Conservation (phyloP, 2,329 filamentous ascomycete genomes). For the Trichoderma brevicompactum region DNA sequence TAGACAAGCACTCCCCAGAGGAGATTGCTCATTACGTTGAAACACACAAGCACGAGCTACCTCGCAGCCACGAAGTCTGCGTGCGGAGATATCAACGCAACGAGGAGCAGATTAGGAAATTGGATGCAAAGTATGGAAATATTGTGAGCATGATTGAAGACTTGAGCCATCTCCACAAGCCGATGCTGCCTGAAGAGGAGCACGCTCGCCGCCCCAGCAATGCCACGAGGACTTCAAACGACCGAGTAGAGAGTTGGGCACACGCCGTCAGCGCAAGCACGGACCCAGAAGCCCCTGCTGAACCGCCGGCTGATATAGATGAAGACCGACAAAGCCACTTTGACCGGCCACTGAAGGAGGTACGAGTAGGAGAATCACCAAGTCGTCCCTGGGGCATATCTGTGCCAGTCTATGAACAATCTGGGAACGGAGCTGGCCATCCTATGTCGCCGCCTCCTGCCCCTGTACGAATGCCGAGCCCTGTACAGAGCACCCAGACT, state of each 20-base stretch:
- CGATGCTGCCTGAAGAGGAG: constrained; percentile 71
- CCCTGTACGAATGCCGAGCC: constrained; percentile 56
- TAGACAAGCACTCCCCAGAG: constrained; percentile 90
- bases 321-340: constrained; percentile 74
- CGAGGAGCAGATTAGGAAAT: constrained; percentile 79
- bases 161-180: constrained; percentile 83
- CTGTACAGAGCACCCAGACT: constrained; percentile 37
- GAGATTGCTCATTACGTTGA: constrained; percentile 94
- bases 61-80: constrained; percentile 90
- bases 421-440: constrained; percentile 45
- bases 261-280: constrained; percentile 68
- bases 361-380: constrained; percentile 91
- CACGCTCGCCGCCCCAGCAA: constrained; percentile 50
- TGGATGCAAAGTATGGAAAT: constrained; percentile 93
- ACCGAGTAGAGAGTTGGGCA: constrained; percentile 85
- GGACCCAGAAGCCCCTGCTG: constrained; percentile 38
- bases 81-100: constrained; percentile 88
- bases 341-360: constrained; percentile 82
- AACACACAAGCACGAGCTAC: constrained; percentile 92
- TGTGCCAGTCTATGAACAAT: constrained; percentile 65
- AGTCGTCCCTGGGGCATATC: constrained; percentile 92
- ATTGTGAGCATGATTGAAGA: constrained; percentile 94
- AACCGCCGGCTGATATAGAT: constrained; percentile 46
- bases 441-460: constrained; percentile 63
- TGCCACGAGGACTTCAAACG: constrained; percentile 60